Conservation (phyloP, 768 basidiomycete genomes). For the Tulasnella sp. region DNA sequence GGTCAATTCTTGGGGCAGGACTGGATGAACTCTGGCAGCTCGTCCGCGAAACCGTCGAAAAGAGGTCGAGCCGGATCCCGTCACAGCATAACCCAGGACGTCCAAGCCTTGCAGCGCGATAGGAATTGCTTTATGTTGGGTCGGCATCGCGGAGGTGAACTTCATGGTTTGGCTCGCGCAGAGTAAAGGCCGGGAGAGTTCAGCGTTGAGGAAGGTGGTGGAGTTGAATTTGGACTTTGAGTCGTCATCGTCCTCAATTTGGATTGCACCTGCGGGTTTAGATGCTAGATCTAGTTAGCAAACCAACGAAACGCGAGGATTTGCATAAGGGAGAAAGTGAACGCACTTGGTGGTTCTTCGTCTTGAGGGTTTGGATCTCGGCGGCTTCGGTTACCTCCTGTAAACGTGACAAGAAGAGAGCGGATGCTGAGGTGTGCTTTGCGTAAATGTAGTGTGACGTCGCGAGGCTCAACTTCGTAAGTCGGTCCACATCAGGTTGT, state of each 20-base stretch:
- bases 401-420: background rate
- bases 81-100: conserved; percentile 89
- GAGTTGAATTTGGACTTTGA: conserved; percentile 27
- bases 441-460: background rate
- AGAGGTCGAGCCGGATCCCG: conserved; percentile 98
- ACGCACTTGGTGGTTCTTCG: background rate
- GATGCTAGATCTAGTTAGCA: background rate
- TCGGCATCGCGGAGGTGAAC: conserved; percentile 83
- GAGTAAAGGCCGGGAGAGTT: conserved; percentile 86
- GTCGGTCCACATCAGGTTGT: background rate
- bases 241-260: conserved; percentile 18
- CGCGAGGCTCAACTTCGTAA: background rate
- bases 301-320: background rate
- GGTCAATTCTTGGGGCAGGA: conserved; percentile 81
- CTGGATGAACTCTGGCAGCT: conserved; percentile 85
- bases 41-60: conserved; percentile 88
- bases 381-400: background rate
- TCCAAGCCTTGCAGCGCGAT: conserved; percentile 91
- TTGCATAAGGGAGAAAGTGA: too few species aligned
- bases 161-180: conserved; percentile 78
- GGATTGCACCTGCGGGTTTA: conserved; percentile 14
- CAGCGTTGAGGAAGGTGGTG: conserved; percentile 82
- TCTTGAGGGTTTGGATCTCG: background rate
- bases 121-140: conserved; percentile 89
- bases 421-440: background rate